Evolutionary conservation across 306 rosid genomes (phyloP), one percentile per base, ranked within the genome.

Genomic region (Aeschynomene evenia): DNA sequence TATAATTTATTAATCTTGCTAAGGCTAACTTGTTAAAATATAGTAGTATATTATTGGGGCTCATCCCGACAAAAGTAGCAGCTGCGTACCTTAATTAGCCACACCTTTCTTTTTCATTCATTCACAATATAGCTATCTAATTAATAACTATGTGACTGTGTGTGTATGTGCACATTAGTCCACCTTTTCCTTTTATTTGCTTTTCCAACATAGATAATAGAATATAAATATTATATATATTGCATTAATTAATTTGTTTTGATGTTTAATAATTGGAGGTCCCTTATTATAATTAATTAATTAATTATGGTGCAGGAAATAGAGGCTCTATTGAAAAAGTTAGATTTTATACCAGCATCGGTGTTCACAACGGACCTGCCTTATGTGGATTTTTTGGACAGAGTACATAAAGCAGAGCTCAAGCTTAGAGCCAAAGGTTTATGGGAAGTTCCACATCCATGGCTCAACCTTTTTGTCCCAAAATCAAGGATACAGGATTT

Each of bases 391-490:
- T 94, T 94, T 71, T 76, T 94, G 73, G 89, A 94, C 86, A 89
- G 99, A 65, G 99, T 94, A 33, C 97, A 88, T 72, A 91, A 83
- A 81, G 91, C 97, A 52, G 99, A 94, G 86, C 69, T 87, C 50
- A 94, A 94, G 77, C 97, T 94, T 70, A 89, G 91, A 50, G 78
- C 95, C 70, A 88, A 94, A 81, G 92, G 89, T 4, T 60, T 94
- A 45, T 94, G 99, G 99, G 96, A 90, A 15, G 89, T 94, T 3
- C 89, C 99, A 2, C 99, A 94, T 71, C 99, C 99, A n/a, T 90
- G 99, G 97, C 91, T 94, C 57, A 94, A 91, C 85, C 89, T 94
- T 65, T 94, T 94, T 56, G 90, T 94, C 60, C 99, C 99, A 15
- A 85, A 81, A 74, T 90, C 97, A n/a, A 88, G 90, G 82, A 91